A percentile compares a stretch with the other conserved stretches of the same genome.
Evolutionary conservation across 306 rosid genomes (phyloP).

Genomic region (Prunus mira): DNA sequence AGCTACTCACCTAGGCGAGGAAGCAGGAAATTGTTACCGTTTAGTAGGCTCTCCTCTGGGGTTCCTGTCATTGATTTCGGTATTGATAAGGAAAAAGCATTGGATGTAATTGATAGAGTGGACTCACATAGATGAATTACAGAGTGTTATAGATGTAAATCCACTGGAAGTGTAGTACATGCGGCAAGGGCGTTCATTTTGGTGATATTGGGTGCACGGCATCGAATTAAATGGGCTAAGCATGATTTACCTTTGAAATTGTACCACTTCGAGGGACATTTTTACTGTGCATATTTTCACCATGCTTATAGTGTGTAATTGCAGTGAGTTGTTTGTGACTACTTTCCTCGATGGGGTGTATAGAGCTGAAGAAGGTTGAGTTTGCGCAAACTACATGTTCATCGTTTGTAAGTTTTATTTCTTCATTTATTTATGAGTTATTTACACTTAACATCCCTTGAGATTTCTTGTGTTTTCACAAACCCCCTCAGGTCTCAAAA

Average conservation of each 20-base stretch:
- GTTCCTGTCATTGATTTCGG: conserved; percentile 49
- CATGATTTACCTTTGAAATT: background rate
- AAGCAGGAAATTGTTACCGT: conserved; percentile 39
- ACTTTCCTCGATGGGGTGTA: background rate
- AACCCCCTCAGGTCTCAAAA: too few species aligned
- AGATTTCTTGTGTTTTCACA: too few species aligned
- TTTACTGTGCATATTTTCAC: background rate
- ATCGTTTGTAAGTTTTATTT: background rate
- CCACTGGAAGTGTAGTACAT: background rate
- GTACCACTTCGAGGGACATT: background rate
- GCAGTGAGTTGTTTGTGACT: background rate
- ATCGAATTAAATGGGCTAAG: background rate
- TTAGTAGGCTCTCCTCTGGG: conserved; percentile 47
- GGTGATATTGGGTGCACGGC: background rate
- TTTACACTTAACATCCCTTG: too few species aligned
- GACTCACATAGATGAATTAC: conserved; percentile 39
- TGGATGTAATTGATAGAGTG: conserved; percentile 68
- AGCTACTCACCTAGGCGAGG: conserved; percentile 49
- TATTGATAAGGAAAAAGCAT: conserved; percentile 54
- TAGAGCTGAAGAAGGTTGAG: background rate
- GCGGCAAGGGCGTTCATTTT: background rate
- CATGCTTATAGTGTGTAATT: background rate
- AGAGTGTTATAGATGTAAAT: background rate
- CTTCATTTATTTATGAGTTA: too few species aligned
- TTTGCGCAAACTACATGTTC: background rate